Evolutionary conservation across 1,284 basidiomycete genomes (phyloP).

Genomic region (Inonotus hispidus): DNA sequence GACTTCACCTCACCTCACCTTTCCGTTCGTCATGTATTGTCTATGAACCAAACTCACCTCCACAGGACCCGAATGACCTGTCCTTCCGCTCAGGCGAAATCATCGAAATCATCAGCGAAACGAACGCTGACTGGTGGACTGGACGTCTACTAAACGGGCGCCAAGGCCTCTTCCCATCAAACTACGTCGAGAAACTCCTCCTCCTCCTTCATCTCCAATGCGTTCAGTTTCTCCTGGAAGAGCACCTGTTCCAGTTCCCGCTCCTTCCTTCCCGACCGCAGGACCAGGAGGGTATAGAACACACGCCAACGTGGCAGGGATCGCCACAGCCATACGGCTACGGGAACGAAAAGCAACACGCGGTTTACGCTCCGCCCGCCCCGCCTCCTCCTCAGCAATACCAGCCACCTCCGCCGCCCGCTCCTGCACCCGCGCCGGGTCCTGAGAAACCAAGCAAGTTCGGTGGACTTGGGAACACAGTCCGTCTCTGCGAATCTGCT

Average conservation of each 20-base stretch:
- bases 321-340: conserved; percentile 14
- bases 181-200: conserved; percentile 24
- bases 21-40: conserved; percentile 26
- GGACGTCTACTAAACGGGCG: conserved; percentile 43
- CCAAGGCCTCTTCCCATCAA: conserved; percentile 61
- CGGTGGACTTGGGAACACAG: conserved; percentile 53
- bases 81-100: conserved; percentile 52
- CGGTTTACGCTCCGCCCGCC: conserved; percentile 25
- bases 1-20: background rate
- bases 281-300: conserved; percentile 12
- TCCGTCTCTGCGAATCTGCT: conserved; percentile 26
- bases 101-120: conserved; percentile 53
- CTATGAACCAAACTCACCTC: conserved; percentile 3
- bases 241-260: conserved; percentile 6
- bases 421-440: conserved; percentile 30
- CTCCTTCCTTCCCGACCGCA: conserved; percentile 20
- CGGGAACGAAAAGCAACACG: conserved; percentile 23
- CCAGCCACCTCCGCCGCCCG: conserved; percentile 17
- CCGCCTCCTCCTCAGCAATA: conserved; percentile 30
- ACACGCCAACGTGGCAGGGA: conserved; percentile 23
- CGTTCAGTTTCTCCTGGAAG: background rate
- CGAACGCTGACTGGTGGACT: conserved; percentile 64
- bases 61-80: conserved; percentile 55
- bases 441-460: conserved; percentile 56
- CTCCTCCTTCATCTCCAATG: background rate